These are phyloP conservation scores for Fusarium devonianum DNA, from an alignment of 2,329 filamentous ascomycete species.

Conservation along the genomic window DNA sequence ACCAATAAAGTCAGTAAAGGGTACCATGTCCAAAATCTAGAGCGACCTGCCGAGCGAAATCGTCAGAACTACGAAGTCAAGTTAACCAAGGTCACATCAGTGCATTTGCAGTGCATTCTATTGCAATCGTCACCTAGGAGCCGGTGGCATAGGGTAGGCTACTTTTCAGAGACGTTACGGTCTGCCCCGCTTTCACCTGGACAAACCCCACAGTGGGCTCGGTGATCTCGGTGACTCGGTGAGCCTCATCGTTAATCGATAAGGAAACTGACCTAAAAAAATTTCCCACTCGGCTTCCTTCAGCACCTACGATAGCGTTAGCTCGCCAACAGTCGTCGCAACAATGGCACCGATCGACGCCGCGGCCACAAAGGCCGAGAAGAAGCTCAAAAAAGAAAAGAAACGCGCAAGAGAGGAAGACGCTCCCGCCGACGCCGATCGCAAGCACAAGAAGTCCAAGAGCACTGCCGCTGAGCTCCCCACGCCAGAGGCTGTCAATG, in stretches of 20 bases:
- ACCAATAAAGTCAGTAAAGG: too few relatives aligned
- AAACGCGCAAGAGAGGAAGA: conserved; percentile 57
- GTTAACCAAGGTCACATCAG: neutral
- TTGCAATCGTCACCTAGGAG: neutral
- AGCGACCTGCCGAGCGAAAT: too few relatives aligned
- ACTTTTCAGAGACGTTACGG: neutral
- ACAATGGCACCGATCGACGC: conserved; percentile 48
- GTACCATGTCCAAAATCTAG: too few relatives aligned
- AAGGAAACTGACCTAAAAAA: conserved; percentile 30
- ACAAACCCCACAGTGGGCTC: conserved; percentile 16
- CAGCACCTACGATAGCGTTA: conserved; percentile 17
- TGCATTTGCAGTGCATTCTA: neutral
- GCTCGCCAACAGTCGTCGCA: conserved; percentile 25
- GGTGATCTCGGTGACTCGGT: conserved; percentile 35
- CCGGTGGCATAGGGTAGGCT: neutral
- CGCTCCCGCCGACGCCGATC: conserved; percentile 48
- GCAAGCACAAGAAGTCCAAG: conserved; percentile 60
- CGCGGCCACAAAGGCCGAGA: conserved; percentile 46
- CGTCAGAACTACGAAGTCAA: neutral
- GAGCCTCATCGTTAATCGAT: conserved; percentile 27
- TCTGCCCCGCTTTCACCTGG: neutral
- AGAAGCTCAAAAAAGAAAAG: conserved; percentile 54
- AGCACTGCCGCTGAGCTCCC: conserved; percentile 48
- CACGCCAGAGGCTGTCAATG: conserved; percentile 35
- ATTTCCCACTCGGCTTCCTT: conserved; percentile 31